These are phyloP conservation scores for Eimeria praecox DNA, from an alignment of 169 alveolate genomes.

Conservation along the genomic window DNA sequence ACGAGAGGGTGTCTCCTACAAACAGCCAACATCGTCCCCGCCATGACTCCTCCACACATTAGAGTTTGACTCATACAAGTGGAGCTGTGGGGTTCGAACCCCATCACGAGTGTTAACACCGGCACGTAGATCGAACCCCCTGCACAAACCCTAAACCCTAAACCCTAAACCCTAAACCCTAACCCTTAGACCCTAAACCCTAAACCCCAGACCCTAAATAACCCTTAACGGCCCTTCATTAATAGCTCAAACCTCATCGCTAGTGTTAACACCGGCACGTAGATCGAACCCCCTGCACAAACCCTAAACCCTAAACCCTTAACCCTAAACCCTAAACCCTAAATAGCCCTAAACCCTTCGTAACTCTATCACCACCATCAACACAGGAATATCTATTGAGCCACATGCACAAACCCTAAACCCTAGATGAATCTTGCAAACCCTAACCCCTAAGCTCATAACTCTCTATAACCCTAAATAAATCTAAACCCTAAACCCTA, in stretches of 20 bases:
- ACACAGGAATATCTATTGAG: too few species aligned
- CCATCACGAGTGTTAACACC: slow-evolving; percentile 69
- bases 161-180: slow-evolving; percentile 21
- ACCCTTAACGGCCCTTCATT: too few species aligned
- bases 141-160: slow-evolving; percentile 14
- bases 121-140: slow-evolving; percentile 83
- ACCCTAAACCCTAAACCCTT: not conserved
- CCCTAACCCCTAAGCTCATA: too few species aligned
- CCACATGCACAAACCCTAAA: not conserved
- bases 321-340: not conserved
- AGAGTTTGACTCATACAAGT: slow-evolving; percentile 72
- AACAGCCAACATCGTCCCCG: slow-evolving; percentile 66
- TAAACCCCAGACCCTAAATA: too few species aligned
- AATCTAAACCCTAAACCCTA: not conserved
- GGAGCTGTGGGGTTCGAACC: slow-evolving; percentile 71
- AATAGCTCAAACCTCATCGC: too few species aligned
- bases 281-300: too few species aligned
- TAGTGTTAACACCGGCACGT: not conserved
- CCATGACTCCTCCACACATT: slow-evolving; percentile 80
- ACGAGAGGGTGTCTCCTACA: slow-evolving; percentile 76
- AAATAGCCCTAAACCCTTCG: too few species aligned
- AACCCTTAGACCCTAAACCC: not conserved
- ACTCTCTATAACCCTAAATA: too few species aligned
- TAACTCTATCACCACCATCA: too few species aligned
- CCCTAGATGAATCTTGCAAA: too few species aligned